Evolutionary conservation across 2,329 filamentous ascomycete genomes (phyloP).

Genomic region (Clonostachys rosea): DNA sequence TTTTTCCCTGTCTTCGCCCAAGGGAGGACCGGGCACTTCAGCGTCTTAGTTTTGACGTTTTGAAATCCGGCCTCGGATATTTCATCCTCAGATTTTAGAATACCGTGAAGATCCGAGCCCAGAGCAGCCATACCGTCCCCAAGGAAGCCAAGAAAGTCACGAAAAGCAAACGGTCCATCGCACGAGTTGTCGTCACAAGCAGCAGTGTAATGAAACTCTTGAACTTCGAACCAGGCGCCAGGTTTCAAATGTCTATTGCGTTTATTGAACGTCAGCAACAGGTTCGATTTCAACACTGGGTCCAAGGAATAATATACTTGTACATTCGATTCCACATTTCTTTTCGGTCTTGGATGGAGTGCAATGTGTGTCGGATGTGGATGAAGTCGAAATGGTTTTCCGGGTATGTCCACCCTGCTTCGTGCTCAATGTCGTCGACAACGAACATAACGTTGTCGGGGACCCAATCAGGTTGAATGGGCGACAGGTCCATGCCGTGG

Average conservation of each 20-base stretch:
- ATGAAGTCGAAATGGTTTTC: conserved; percentile 32
- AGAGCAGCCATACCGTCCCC: neutral
- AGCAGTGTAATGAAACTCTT: neutral
- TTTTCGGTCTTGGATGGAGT: conserved; percentile 15
- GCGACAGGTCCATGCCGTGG: conserved; percentile 51
- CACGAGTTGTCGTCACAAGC: conserved; percentile 38
- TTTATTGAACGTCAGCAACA: neutral
- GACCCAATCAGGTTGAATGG: conserved; percentile 53
- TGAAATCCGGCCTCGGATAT: conserved; percentile 1
- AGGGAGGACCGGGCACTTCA: conserved; percentile 2
- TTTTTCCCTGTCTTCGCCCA: conserved; percentile 3
- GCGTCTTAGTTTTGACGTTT: conserved; percentile 1
- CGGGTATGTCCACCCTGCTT: conserved; percentile 32
- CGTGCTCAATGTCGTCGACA: conserved; percentile 58
- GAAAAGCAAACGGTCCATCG: conserved; percentile 36
- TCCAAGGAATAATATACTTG: conserved; percentile 5
- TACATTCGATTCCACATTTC: neutral
- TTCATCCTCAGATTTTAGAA: conserved; percentile 12
- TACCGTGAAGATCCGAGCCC: conserved; percentile 18
- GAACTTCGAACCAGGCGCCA: conserved; percentile 4
- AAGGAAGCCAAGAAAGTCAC: conserved; percentile 34
- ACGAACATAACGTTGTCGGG: conserved; percentile 60
- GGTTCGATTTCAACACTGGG: neutral
- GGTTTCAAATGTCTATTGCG: conserved; percentile 8
- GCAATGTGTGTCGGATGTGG: conserved; percentile 23